Evolutionary conservation across 202 grass and related monocot genomes (phyloP).

Genomic region (Digitaria exilis): DNA sequence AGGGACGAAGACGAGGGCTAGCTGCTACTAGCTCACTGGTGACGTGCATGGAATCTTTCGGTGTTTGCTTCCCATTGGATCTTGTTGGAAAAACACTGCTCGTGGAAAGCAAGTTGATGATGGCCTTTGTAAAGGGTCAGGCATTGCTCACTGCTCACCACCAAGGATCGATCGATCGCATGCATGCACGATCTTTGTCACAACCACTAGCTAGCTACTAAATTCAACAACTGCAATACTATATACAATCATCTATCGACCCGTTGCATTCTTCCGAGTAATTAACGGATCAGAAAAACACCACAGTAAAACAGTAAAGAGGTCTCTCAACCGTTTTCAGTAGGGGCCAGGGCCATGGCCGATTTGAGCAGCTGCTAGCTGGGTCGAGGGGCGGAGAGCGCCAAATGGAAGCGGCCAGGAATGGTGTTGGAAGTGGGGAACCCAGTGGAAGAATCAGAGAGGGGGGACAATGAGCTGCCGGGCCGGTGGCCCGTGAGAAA

Average conservation of each 20-base stretch:
- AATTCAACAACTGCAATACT: constrained; percentile 30
- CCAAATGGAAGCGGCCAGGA: constrained; percentile 16
- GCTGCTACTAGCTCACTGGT: constrained; percentile 16
- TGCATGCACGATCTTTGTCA: constrained; percentile 11
- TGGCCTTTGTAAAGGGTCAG: constrained; percentile 50
- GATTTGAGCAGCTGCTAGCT: not conserved
- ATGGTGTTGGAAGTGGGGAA: constrained; percentile 31
- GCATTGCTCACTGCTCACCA: not conserved
- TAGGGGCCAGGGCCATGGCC: not conserved
- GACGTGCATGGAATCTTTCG: constrained; percentile 62
- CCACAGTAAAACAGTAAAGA: not conserved
- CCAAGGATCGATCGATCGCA: not conserved
- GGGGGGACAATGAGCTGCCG: constrained; percentile 46
- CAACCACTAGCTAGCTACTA: constrained; percentile 17
- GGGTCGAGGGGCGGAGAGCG: not conserved
- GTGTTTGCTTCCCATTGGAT: constrained; percentile 58
- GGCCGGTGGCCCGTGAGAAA: not conserved
- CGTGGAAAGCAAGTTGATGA: constrained; percentile 32
- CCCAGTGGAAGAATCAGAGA: constrained; percentile 40
- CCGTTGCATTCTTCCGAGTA: not conserved
- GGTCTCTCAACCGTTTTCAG: not conserved
- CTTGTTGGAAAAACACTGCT: constrained; percentile 30
- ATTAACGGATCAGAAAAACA: no score
- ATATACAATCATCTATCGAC: not conserved
- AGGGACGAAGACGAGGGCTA: not conserved